phyloP scores from a whole-genome alignment of 2,329 filamentous ascomycete genomes.

The Fusarium succisae region DNA sequence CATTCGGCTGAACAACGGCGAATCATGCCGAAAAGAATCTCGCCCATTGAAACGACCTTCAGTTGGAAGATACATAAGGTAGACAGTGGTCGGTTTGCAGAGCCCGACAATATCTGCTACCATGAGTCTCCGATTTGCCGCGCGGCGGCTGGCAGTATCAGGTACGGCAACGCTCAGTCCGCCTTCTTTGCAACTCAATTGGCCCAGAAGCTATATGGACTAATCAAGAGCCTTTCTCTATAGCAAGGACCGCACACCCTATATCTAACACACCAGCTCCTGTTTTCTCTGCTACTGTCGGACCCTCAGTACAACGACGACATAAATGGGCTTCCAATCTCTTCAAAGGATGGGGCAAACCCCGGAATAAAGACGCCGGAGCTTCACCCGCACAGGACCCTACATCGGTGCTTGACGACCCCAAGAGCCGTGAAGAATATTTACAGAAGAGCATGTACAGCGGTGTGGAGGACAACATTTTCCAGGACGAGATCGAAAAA shows the following conservation, averaged over 20 bases:
- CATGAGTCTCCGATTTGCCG: slow-evolving; percentile 74
- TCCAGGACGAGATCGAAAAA: slow-evolving; percentile 67
- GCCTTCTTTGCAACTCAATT: slow-evolving; percentile 25
- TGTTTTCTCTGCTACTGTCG: slow-evolving; percentile 22
- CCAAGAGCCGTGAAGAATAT: slow-evolving; percentile 54
- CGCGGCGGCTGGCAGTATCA: slow-evolving; percentile 67
- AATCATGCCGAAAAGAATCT: slow-evolving; percentile 42
- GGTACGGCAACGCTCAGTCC: slow-evolving; percentile 57
- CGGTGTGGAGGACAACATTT: slow-evolving; percentile 65
- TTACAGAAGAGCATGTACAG: slow-evolving; percentile 52
- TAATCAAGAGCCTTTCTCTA: slow-evolving; percentile 19
- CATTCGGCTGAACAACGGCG: slow-evolving; percentile 40
- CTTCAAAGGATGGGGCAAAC: slow-evolving; percentile 50
- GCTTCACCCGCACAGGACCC: slow-evolving; percentile 40
- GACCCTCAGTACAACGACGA: slow-evolving; percentile 48
- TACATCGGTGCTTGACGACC: slow-evolving; percentile 53
- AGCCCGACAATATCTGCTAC: slow-evolving; percentile 33
- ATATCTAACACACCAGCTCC: slow-evolving; percentile 27
- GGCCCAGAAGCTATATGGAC: slow-evolving; percentile 16
- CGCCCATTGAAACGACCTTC: slow-evolving; percentile 15
- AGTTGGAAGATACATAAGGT: slow-evolving; percentile 19
- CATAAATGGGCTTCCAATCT: slow-evolving; percentile 55
- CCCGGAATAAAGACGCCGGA: slow-evolving; percentile 45
- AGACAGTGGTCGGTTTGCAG: slow-evolving; percentile 37
- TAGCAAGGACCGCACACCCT: slow-evolving; percentile 38